Percentiles rank a stretch among this genome's conserved stretches.
Evolutionary conservation across 163 green algal genomes (phyloP).

Genomic region (Trebouxiophyceae sp.): DNA sequence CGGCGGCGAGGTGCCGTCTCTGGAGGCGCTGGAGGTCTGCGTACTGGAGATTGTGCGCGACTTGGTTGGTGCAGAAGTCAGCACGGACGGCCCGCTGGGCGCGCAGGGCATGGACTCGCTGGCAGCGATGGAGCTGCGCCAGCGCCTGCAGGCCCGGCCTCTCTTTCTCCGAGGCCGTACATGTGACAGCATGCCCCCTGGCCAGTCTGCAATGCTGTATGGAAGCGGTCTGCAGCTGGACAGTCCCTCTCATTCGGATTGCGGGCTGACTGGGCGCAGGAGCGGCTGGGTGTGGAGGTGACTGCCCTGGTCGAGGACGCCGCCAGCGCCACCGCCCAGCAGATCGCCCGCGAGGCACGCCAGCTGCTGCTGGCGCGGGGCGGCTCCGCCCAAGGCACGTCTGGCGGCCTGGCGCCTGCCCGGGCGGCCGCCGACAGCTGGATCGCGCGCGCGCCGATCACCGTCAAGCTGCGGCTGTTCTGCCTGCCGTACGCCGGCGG

Average conservation of each 20-base stretch:
- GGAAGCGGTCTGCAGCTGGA: no score
- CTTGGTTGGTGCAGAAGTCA: slow-evolving; percentile 8
- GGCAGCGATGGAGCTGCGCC: slow-evolving; percentile 32
- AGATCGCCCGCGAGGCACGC: slow-evolving; percentile 8
- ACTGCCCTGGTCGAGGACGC: slow-evolving; percentile 24
- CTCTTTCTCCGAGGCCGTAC: no score
- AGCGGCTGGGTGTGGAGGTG: slow-evolving; percentile 9
- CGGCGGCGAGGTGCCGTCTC: no score
- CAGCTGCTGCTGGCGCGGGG: neutral
- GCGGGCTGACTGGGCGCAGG: slow-evolving; percentile 14
- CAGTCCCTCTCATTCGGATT: no score
- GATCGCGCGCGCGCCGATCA: slow-evolving; percentile 18
- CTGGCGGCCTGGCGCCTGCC: neutral
- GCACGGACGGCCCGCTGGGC: slow-evolving; percentile 13
- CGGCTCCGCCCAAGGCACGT: neutral
- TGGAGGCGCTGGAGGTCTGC: slow-evolving; percentile 2
- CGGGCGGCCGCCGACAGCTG: slow-evolving; percentile 2
- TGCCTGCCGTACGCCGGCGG: slow-evolving; percentile 45
- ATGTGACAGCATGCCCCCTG: no score
- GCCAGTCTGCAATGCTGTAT: no score
- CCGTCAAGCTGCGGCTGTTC: slow-evolving; percentile 36
- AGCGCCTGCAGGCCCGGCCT: slow-evolving; percentile 22
- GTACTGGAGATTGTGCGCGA: slow-evolving; percentile 4
- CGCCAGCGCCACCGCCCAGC: slow-evolving; percentile 4
- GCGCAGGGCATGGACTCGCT: slow-evolving; percentile 38